phyloP scores from a whole-genome alignment of 2,329 filamentous ascomycete genomes.

The Leptoxyphium fumago region DNA sequence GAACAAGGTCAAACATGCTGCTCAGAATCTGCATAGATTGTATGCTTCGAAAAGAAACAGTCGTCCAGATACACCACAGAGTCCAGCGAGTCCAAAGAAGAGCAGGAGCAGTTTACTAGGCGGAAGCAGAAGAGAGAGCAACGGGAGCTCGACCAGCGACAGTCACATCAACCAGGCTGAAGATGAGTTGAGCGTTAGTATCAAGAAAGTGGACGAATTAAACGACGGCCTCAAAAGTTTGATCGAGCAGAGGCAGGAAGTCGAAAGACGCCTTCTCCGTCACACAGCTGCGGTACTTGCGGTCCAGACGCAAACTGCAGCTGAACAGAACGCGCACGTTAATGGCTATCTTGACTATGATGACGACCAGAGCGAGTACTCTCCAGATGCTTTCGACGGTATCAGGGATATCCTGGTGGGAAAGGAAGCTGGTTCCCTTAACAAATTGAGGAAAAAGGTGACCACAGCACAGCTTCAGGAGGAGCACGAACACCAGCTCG shows the following conservation, averaged over 20 bases:
- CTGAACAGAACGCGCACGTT: conserved; percentile 5
- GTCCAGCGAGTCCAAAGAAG: conserved; percentile 32
- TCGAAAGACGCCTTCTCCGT: conserved; percentile 63
- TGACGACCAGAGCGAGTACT: conserved; percentile 11
- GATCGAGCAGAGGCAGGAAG: conserved; percentile 60
- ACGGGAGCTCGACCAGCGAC: conserved; percentile 23
- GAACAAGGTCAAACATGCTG: conserved; percentile 86
- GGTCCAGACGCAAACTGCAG: conserved; percentile 58
- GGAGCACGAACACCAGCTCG: conserved; percentile 17
- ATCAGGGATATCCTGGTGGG: conserved; percentile 19
- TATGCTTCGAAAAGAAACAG: conserved; percentile 51
- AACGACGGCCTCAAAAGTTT: conserved; percentile 65
- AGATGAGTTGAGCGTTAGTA: conserved; percentile 57
- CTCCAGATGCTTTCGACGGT: conserved; percentile 40
- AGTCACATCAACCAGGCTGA: conserved; percentile 45
- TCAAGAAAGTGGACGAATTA: conserved; percentile 73
- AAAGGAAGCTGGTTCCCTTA: conserved; percentile 6
- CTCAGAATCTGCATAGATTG: conserved; percentile 69
- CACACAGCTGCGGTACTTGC: conserved; percentile 87
- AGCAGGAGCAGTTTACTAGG: conserved; percentile 34
- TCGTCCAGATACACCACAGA: conserved; percentile 27
- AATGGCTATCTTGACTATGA: conserved; percentile 2
- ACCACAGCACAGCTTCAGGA: conserved; percentile 10
- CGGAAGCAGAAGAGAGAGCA: conserved; percentile 2
- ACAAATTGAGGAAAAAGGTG: conserved; percentile 6